phyloP scores from a whole-genome alignment of 2,329 filamentous ascomycete genomes.

The Ophiostoma perfectum region DNA sequence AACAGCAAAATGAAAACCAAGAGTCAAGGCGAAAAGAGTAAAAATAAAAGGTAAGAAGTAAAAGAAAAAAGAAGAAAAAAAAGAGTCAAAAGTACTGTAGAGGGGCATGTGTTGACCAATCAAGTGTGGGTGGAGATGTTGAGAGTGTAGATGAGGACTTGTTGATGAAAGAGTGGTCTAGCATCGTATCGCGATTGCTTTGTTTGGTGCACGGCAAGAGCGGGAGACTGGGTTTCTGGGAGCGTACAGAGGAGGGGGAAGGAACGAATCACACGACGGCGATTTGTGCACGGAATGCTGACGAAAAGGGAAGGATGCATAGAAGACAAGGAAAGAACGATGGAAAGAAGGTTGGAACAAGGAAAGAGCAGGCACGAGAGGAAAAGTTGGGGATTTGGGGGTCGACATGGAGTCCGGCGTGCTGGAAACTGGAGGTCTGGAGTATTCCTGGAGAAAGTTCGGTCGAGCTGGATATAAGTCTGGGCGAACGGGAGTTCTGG shows the following conservation, averaged over 20 bases:
- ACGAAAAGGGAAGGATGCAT: background rate
- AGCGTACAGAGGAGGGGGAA: background rate
- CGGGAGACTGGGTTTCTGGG: background rate
- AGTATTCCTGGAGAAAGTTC: slow-evolving; percentile 8
- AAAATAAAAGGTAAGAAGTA: background rate
- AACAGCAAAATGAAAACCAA: background rate
- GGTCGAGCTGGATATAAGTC: background rate
- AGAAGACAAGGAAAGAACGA: background rate
- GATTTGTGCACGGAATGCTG: background rate
- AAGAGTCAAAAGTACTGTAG: background rate
- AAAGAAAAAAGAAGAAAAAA: background rate
- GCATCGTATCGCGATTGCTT: no score
- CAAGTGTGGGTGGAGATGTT: background rate
- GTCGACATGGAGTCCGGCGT: background rate
- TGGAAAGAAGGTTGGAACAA: background rate
- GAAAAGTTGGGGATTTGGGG: background rate
- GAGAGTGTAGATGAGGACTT: background rate
- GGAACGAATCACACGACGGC: background rate
- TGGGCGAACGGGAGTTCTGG: slow-evolving; percentile 18
- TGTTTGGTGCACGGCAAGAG: background rate
- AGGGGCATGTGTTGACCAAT: background rate
- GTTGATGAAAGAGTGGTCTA: no score
- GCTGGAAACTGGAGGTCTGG: background rate
- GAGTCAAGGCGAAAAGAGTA: background rate
- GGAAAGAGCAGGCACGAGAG: no score